phyloP scores from a whole-genome alignment of 2,329 filamentous ascomycete species.

The Fusarium siculi region DNA sequence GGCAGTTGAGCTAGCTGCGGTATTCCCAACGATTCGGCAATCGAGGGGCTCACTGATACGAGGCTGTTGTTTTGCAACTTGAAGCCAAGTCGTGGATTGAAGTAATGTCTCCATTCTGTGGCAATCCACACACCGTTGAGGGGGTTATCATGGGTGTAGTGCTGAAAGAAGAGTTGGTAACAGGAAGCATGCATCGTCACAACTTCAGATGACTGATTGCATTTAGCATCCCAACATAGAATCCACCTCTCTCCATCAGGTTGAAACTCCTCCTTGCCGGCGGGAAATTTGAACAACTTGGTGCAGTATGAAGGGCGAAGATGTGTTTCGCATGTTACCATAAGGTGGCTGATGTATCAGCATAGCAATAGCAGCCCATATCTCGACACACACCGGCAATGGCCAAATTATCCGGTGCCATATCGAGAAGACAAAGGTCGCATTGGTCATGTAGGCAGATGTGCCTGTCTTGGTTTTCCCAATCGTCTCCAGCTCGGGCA shows the following conservation, averaged over 20 bases:
- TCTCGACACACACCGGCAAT: background rate
- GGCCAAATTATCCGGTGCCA: background rate
- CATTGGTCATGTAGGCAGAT: background rate
- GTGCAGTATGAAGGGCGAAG: background rate
- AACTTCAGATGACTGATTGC: background rate
- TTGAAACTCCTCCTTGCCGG: fast-evolving
- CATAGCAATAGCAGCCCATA: background rate
- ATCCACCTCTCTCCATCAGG: background rate
- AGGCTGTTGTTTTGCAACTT: background rate
- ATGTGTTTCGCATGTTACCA: background rate
- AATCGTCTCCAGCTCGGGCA: too few relatives aligned
- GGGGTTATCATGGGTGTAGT: background rate
- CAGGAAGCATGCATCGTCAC: background rate
- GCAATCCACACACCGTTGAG: background rate
- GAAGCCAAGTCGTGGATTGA: background rate
- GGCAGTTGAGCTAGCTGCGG: background rate
- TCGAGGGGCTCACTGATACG: background rate
- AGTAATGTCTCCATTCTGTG: background rate
- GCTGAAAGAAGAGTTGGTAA: background rate
- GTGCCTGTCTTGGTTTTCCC: background rate
- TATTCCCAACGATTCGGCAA: background rate
- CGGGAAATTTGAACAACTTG: background rate
- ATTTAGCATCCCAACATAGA: background rate
- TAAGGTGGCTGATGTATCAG: background rate
- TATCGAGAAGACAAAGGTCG: background rate